Evolutionary conservation across 352 stramenopile genomes (phyloP), one percentile per base, ranked within the genome.

Genomic region (Phytopythium boreale): DNA sequence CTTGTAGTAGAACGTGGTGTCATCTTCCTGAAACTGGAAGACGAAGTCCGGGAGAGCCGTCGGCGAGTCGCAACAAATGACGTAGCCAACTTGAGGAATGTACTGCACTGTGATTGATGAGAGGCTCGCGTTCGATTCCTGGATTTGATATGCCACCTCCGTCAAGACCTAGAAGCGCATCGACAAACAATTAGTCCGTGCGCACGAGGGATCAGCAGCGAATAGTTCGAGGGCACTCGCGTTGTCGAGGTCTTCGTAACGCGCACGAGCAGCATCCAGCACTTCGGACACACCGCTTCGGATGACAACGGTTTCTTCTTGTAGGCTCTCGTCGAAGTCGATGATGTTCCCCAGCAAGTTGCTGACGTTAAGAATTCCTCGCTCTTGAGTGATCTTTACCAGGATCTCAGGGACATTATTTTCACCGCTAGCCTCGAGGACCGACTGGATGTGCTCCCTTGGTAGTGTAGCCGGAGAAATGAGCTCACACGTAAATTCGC

Each of bases 21-120:
- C 84, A 50, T 93, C 86, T 78, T 94, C 86, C 81, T 94, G 85
- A 62, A 94, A 96, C 69, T 96, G 87, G 60, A 94, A 96, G 15
- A 90, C 73, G 41, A 96, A 96, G 49, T 89, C 82, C 22, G 84
- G 73, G 17, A 93, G 61, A 43, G 75, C 78, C 27, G 80, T 92
- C 12, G 77, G 71, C 7, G 82, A 79, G 62, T 92, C 80, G 51
- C 84, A 93, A 58, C 80, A 91, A 34, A 96, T 85, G 17, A 93
- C 86, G 68, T 94, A 96, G 14, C 88, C 88, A 37, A 95, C 80
- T 82, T 93, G 88, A 61, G 88, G 87, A 50, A 95, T 93, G 59
- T 93, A 96, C 63, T 95, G 82, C 31, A 94, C 80, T 17, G 83
- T 92, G 41, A 95, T 92, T 5, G 82, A 86, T 4, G 80, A 84